Base-by-base conservation (phyloP, 352 stramenopile species). In the Thalassiosira hispida region DNA sequence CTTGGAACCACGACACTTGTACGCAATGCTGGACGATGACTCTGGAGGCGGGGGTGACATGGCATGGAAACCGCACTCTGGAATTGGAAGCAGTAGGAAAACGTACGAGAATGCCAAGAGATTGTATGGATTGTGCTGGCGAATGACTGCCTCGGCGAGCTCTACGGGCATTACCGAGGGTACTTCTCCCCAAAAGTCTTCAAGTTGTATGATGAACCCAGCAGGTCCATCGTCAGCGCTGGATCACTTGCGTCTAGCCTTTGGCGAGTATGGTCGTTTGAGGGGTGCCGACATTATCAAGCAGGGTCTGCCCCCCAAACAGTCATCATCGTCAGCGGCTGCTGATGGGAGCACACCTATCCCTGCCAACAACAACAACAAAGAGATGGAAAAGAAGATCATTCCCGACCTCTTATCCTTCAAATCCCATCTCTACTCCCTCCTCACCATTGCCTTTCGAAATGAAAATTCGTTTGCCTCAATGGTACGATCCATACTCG, bases 11-110 rank as follows among this genome's bases (percentile, higher is more conserved):
- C 38, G 51, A 16, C 75, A 91, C 52, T 81, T 90, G 25, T 75
- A 88, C 67, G 79, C 82, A 0, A 78, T 93, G 12, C 53, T 93
- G 25, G 82, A 92, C 56, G 69, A 81, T 62, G 69, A 75, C n/a
- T 38, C 79, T 25, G 33, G 29, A 25, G 66, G n/a, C 49, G 55
- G 61, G 3, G 40, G 44, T 11, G 51, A 33, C n/a, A n/a, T n/a
- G 23, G 33, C 27, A 5, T 62, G 49, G 57, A 77, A 51, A 2
- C 27, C 16, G 11, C 49, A 64, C 7, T 47, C 29, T 12, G 65
- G 40, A 11, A 22, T 33, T 12, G 38, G 56, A 22, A 16, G 38
- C 11, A 38, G 8, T 8, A 38, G 46, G 8, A 78, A 75, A 29
- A 67, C 67, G 7, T 83, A 64, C 52, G 51, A 72, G 23, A 76